A percentile compares a stretch with the other conserved stretches of the same genome.
Evolutionary conservation across 495 filamentous ascomycete species (phyloP).

Genomic region (Cladorrhinum samala): DNA sequence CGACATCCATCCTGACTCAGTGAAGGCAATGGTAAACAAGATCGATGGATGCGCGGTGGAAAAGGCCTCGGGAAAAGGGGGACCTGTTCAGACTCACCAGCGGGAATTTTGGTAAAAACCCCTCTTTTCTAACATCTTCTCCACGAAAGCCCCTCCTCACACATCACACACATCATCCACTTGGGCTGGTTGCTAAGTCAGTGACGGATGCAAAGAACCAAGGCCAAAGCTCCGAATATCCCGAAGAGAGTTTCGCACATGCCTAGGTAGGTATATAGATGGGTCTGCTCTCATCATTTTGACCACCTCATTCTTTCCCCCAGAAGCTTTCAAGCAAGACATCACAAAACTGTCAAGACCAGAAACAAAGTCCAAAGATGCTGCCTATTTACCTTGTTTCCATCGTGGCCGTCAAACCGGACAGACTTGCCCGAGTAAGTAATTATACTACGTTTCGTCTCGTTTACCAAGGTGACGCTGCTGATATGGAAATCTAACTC

Average conservation of each 20-base stretch:
- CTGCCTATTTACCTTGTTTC: constrained; percentile 6
- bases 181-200: no score
- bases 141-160: no score
- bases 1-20: no score
- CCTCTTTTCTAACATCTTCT: no score
- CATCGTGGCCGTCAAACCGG: constrained; percentile 18
- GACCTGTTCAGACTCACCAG: no score
- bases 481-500: no score
- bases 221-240: not conserved
- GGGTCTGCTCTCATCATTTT: not conserved
- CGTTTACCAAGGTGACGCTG: not conserved
- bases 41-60: no score
- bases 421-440: constrained; percentile 17
- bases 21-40: no score
- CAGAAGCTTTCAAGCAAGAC: not conserved
- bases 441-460: not conserved
- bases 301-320: not conserved
- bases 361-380: not conserved
- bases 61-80: no score
- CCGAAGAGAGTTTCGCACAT: not conserved
- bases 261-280: no score
- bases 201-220: not conserved
- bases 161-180: no score
- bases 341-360: not conserved
- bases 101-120: no score